These are phyloP conservation scores for Xanthoparmelia taractica DNA, from an alignment of 495 filamentous ascomycete genomes.

Conservation along the genomic window DNA sequence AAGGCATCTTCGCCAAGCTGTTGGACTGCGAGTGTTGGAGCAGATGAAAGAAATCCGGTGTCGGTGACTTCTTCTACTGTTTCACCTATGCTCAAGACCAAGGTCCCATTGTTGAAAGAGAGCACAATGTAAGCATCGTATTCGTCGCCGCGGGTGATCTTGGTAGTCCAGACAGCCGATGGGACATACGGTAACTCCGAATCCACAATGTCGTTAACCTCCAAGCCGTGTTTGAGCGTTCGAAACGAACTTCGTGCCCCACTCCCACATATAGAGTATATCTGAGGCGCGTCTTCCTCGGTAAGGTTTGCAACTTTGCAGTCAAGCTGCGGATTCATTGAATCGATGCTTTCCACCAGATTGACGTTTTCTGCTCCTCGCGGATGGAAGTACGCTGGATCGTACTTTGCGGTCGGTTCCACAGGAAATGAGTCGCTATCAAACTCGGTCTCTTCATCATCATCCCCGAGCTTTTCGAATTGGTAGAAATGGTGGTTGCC, in stretches of 20 bases:
- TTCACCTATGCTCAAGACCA: slow-evolving; percentile 91
- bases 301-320: slow-evolving; percentile 83
- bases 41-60: slow-evolving; percentile 79
- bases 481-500: slow-evolving; percentile 95
- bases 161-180: slow-evolving; percentile 90
- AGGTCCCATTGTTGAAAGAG: slow-evolving; percentile 60
- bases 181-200: slow-evolving; percentile 81
- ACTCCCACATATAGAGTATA: slow-evolving; percentile 83
- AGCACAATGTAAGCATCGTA: slow-evolving; percentile 76
- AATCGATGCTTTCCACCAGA: slow-evolving; percentile 76
- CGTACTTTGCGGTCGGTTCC: slow-evolving; percentile 59
- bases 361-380: slow-evolving; percentile 72
- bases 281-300: slow-evolving; percentile 90
- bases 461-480: slow-evolving; percentile 96
- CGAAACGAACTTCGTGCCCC: slow-evolving; percentile 84
- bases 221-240: slow-evolving; percentile 83
- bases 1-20: slow-evolving; percentile 89
- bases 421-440: slow-evolving; percentile 73
- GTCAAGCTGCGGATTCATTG: slow-evolving; percentile 84
- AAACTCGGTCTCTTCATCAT: slow-evolving; percentile 81
- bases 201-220: slow-evolving; percentile 89
- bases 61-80: slow-evolving; percentile 92
- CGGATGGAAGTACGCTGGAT: slow-evolving; percentile 76
- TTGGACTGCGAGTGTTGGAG: slow-evolving; percentile 83
- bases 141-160: slow-evolving; percentile 70